Percentiles rank a stretch among this genome's conserved stretches.
Conservation (phyloP, 148 eudicot species). For the Chenopodium berlandieri region DNA sequence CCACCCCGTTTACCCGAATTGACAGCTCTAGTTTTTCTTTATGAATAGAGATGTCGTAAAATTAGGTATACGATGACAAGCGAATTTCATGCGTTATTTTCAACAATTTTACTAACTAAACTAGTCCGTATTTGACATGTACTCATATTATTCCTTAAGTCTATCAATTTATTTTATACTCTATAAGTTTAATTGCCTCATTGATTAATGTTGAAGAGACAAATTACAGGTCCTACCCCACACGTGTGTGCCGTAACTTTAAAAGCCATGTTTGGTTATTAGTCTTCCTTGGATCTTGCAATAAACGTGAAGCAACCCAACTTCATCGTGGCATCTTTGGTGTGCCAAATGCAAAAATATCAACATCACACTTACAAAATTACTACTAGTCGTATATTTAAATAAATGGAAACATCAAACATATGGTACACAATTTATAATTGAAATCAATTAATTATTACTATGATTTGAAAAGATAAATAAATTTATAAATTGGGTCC, state of each 20-base stretch:
- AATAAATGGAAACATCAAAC: neutral
- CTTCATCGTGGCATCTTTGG: slow-evolving; percentile 8
- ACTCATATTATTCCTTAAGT: too few relatives aligned
- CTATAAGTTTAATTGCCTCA: too few relatives aligned
- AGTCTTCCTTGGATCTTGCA: slow-evolving; percentile 16
- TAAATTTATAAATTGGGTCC: neutral
- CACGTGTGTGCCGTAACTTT: slow-evolving; percentile 14
- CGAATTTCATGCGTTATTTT: too few relatives aligned
- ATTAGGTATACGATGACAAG: too few relatives aligned
- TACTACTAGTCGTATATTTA: too few relatives aligned
- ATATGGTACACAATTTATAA: neutral
- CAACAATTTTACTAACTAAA: too few relatives aligned
- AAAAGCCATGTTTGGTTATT: neutral
- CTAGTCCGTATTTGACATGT: too few relatives aligned
- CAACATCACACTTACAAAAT: neutral
- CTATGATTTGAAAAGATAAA: neutral
- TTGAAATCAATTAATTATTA: neutral
- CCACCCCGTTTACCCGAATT: too few relatives aligned
- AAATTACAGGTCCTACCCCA: slow-evolving; percentile 7
- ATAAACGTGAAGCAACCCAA: neutral
- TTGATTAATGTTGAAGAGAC: too few relatives aligned
- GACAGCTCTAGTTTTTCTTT: too few relatives aligned
- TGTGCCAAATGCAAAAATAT: neutral
- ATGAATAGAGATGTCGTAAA: too few relatives aligned
- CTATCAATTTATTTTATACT: too few relatives aligned